A percentile compares a stretch with the other conserved stretches of the same genome.
Evolutionary conservation across 2,329 filamentous ascomycete species (phyloP).

Genomic region (Colletotrichum sublineola): DNA sequence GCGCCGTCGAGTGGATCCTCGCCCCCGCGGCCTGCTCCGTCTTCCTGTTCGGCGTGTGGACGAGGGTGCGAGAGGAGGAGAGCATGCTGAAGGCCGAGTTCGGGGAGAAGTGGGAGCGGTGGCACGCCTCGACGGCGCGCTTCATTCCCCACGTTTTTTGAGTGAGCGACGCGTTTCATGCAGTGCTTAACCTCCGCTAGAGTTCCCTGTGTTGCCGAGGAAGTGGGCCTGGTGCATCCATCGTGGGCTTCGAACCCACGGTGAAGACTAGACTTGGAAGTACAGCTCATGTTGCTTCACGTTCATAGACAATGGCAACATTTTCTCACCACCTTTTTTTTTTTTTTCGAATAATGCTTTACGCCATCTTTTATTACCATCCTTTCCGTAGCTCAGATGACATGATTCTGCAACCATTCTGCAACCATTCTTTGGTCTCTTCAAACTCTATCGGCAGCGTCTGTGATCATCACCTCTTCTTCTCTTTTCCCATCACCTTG

Average conservation of each 20-base stretch:
- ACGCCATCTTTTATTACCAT: accelerated
- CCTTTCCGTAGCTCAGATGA: neutral
- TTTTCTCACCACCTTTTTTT: neutral
- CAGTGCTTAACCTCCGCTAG: no score
- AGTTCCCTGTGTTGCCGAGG: no score
- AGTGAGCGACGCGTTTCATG: constrained; percentile 44
- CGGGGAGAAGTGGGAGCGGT: constrained; percentile 62
- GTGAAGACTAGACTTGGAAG: neutral
- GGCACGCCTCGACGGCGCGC: constrained; percentile 61
- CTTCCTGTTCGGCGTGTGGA: constrained; percentile 47
- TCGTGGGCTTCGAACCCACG: neutral
- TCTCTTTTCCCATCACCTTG: neutral
- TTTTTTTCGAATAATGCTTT: no score
- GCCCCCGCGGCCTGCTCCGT: constrained; percentile 33
- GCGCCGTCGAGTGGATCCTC: constrained; percentile 27
- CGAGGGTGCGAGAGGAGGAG: constrained; percentile 63
- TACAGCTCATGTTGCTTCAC: neutral
- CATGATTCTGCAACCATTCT: neutral
- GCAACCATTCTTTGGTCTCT: no score
- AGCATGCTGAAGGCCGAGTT: constrained; percentile 62
- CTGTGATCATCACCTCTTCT: no score
- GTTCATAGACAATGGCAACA: neutral
- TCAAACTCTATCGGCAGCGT: neutral
- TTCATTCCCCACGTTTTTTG: constrained; percentile 62
- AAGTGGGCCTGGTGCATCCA: neutral